Conservation (phyloP, 306 rosid genomes). For the Cucurbita argyrosperma region DNA sequence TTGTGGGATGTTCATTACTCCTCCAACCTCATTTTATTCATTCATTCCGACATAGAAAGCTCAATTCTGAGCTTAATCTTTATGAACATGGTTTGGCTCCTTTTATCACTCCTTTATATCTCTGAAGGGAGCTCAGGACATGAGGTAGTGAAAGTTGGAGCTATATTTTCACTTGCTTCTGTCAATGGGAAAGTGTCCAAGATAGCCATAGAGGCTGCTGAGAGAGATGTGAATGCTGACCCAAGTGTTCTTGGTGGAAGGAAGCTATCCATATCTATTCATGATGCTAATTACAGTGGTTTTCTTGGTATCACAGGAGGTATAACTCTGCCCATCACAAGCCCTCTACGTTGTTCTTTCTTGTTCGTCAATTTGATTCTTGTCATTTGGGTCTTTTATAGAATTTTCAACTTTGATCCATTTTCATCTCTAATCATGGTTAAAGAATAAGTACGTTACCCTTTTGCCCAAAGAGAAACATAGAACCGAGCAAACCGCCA, state of each 20-base stretch:
- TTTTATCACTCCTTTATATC: conserved; percentile 14
- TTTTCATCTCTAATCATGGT: neutral
- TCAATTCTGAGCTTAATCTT: neutral
- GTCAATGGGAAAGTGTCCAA: conserved; percentile 32
- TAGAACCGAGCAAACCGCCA: too few species aligned
- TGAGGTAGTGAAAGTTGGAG: conserved; percentile 29
- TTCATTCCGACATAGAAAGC: neutral
- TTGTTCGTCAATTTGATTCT: neutral
- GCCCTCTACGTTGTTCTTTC: neutral
- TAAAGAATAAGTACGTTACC: too few species aligned
- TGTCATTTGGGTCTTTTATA: neutral
- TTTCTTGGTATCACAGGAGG: conserved; percentile 42
- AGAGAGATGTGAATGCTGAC: conserved; percentile 34
- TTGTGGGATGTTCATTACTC: neutral
- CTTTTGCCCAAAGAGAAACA: too few species aligned
- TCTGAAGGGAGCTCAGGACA: conserved; percentile 22
- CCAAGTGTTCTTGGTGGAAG: conserved; percentile 29
- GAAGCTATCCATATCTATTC: conserved; percentile 23
- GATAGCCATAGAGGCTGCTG: conserved; percentile 37
- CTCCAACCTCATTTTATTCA: neutral
- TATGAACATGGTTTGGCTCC: conserved; percentile 20
- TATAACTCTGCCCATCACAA: neutral
- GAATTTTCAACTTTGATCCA: neutral
- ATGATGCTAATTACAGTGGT: conserved; percentile 34
- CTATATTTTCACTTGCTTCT: conserved; percentile 20